Percentiles rank a stretch among this genome's conserved stretches.
These are phyloP conservation scores for Cinchona pubescens DNA, from an alignment of 257 asterid genomes.

Conservation along the genomic window DNA sequence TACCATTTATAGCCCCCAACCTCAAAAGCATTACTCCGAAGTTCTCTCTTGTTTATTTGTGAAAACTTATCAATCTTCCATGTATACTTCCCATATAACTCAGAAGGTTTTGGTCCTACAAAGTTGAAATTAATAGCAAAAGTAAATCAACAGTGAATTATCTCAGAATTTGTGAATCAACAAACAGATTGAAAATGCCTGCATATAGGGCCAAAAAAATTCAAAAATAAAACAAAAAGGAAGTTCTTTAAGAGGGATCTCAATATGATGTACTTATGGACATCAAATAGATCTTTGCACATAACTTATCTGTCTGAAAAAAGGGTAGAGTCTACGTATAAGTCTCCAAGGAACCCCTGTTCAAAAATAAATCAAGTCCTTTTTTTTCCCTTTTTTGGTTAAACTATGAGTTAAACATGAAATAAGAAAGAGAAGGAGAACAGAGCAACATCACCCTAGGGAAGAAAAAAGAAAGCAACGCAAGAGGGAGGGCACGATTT, in stretches of 20 bases:
- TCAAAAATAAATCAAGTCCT: too few relatives aligned
- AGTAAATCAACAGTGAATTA: background rate
- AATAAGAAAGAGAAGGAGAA: background rate
- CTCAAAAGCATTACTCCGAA: slow-evolving; percentile 46
- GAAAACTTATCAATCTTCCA: slow-evolving; percentile 56
- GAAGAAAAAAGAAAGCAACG: background rate
- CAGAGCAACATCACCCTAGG: too few relatives aligned
- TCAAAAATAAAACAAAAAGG: too few relatives aligned
- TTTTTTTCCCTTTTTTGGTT: background rate
- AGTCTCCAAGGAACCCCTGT: too few relatives aligned
- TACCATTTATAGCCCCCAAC: slow-evolving; percentile 56
- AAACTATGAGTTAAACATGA: background rate
- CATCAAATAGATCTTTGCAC: background rate
- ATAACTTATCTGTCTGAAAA: background rate
- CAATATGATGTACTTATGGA: background rate
- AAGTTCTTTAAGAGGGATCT: too few relatives aligned
- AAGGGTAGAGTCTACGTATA: too few relatives aligned
- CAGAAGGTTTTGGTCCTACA: slow-evolving; percentile 42
- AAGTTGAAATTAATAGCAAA: slow-evolving; percentile 9
- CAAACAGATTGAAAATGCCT: slow-evolving; percentile 1
- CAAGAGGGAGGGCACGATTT: background rate
- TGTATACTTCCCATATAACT: slow-evolving; percentile 43
- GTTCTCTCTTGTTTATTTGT: slow-evolving; percentile 52
- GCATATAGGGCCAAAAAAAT: too few relatives aligned
- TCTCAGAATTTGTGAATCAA: background rate